Base-by-base conservation (phyloP, 2,329 filamentous ascomycete species). In the Fusarium pseudoanthophilum region DNA sequence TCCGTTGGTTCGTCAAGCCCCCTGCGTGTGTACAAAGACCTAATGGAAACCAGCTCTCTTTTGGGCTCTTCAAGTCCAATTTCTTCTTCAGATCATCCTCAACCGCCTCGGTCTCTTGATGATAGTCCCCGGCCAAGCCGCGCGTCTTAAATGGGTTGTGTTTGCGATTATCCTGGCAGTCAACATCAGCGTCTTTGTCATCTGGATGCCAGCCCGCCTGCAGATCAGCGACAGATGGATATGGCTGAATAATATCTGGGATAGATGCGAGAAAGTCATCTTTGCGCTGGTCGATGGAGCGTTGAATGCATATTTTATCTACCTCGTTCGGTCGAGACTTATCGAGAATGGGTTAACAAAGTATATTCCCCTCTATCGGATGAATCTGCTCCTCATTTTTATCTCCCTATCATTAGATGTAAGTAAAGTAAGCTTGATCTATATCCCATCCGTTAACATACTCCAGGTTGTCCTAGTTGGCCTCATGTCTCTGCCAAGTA, bases 21-120 rank as follows among this genome's bases (percentile, higher is more conserved):
- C 32, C 32, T 15, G 8, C 14, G 32, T 34, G 2, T 15, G 2
- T 15, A 15, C 32, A 34, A 15, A 15, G 32, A 34, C 32, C 32
- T 34, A 34, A 34, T 34, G 32, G 32, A 34, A 34, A 15, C 14
- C 16, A 36, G 71, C 66, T 7, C 34, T 75, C 0, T 73, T 75
- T 24, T 85, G 85, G 84, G 79, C 80, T 4, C 67, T 85, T 2
- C 82, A 86, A 70, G 82, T 88, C 15, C 87, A 88, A 53, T 81
- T 86, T 11, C 78, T 88, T 1, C 83, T 87, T 37, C 86, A 88
- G 62, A 88, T 88, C 43, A 88, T 89, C 69, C 84, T 88, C 67
- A 89, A 89, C 68, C 84, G 87, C 15, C 84, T 88, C 6, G 80
- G 83, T 0, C 78, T 89, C 1, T 79, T 89, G 11, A 80, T 86